Conservation (phyloP, 2,329 filamentous ascomycete genomes). For the Lasiodiplodia sp. region DNA sequence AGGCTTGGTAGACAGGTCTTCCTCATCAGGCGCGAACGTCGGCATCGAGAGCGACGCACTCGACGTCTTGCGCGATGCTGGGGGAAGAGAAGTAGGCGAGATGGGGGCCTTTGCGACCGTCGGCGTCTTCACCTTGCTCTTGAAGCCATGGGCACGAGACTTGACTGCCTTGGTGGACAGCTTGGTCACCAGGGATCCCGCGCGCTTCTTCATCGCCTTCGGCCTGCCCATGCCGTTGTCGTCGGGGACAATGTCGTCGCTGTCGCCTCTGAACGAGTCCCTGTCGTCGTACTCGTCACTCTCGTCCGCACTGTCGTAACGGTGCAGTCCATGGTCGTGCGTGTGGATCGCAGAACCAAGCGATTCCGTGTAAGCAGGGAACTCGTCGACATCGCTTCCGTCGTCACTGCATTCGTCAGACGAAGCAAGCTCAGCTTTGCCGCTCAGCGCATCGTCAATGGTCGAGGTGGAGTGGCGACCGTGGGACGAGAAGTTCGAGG, state of each 20-base stretch:
- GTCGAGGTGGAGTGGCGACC: slow-evolving; percentile 93
- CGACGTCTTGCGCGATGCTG: slow-evolving; percentile 76
- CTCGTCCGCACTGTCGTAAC: slow-evolving; percentile 56
- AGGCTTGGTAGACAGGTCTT: slow-evolving; percentile 92
- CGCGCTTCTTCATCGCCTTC: slow-evolving; percentile 51
- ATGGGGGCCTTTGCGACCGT: slow-evolving; percentile 54
- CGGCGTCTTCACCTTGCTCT: slow-evolving; percentile 58
- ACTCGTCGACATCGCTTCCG: slow-evolving; percentile 71
- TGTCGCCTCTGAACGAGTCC: slow-evolving; percentile 63
- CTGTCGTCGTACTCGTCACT: slow-evolving; percentile 68
- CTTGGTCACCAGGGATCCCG: slow-evolving; percentile 43
- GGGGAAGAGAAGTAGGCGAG: slow-evolving; percentile 69
- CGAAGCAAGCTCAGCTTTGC: slow-evolving; percentile 82
- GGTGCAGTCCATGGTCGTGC: slow-evolving; percentile 42
- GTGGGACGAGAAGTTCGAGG: slow-evolving; percentile 85
- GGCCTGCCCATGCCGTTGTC: slow-evolving; percentile 44
- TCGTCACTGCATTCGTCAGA: slow-evolving; percentile 74
- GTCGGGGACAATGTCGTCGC: slow-evolving; percentile 54
- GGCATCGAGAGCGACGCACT: slow-evolving; percentile 72
- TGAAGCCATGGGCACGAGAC: slow-evolving; percentile 54
- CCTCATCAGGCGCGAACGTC: slow-evolving; percentile 73
- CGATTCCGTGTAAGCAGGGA: slow-evolving; percentile 36
- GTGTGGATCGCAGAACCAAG: slow-evolving; percentile 32
- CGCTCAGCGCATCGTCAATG: slow-evolving; percentile 91
- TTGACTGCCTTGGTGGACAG: slow-evolving; percentile 51